Percentiles rank a stretch among this genome's conserved stretches.
phyloP scores from a whole-genome alignment of 768 basidiomycete species.

The Leccinum broughii region DNA sequence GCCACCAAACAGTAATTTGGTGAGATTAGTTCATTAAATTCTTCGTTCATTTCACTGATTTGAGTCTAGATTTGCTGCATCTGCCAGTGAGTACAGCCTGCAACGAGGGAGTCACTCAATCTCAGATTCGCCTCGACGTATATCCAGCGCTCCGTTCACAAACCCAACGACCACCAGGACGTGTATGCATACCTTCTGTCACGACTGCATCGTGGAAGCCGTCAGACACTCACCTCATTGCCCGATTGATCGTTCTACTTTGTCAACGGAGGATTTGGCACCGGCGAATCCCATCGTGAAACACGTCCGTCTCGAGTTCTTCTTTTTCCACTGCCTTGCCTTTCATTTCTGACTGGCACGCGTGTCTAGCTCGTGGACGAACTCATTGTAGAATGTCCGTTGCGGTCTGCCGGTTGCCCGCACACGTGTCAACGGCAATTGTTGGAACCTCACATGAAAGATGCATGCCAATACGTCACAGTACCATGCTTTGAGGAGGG shows the following conservation, averaged over 20 bases:
- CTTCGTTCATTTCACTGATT: background rate
- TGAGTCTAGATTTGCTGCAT: constrained; percentile 70
- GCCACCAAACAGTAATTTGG: constrained; percentile 65
- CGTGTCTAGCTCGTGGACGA: constrained; percentile 75
- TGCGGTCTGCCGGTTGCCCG: constrained; percentile 57
- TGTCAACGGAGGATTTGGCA: constrained; percentile 55
- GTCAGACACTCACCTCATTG: constrained; percentile 69
- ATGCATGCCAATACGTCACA: constrained; percentile 58
- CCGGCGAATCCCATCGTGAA: constrained; percentile 77
- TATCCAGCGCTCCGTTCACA: constrained; percentile 63
- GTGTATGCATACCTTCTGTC: constrained; percentile 86
- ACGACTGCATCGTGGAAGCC: constrained; percentile 74
- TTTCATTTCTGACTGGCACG: constrained; percentile 7
- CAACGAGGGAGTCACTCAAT: constrained; percentile 1
- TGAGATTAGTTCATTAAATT: constrained; percentile 32
- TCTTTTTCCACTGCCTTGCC: constrained; percentile 5
- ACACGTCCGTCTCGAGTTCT: constrained; percentile 37
- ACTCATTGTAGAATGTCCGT: constrained; percentile 69
- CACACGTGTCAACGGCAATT: constrained; percentile 68
- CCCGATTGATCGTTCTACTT: constrained; percentile 78
- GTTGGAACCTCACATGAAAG: constrained; percentile 60
- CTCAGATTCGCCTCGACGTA: constrained; percentile 9
- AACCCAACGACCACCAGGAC: constrained; percentile 73
- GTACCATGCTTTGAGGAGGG: constrained; percentile 49
- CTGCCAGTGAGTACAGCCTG: constrained; percentile 51